phyloP scores from a whole-genome alignment of 192 early-diverging fungal genomes.

The Coemansia reversa region DNA sequence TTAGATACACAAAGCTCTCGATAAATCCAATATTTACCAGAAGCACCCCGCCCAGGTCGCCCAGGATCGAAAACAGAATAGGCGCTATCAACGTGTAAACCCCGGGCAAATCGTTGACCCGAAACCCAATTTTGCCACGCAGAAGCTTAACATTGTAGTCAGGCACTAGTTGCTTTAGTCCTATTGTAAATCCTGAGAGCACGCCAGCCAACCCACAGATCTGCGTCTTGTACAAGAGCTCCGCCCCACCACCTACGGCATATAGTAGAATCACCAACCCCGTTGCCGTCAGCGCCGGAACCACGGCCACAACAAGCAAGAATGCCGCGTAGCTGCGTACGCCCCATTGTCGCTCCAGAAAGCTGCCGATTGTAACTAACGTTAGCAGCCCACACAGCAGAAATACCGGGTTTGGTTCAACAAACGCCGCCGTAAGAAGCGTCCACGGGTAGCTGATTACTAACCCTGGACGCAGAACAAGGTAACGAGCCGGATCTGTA shows the following conservation, averaged over 20 bases:
- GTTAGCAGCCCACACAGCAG: slow-evolving; percentile 20
- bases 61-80: slow-evolving; percentile 31
- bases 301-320: slow-evolving; percentile 53
- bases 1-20: slow-evolving; percentile 77
- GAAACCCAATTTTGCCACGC: slow-evolving; percentile 64
- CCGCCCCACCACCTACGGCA: slow-evolving; percentile 8
- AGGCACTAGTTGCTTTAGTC: slow-evolving; percentile 87
- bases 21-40: slow-evolving; percentile 73
- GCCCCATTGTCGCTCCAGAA: slow-evolving; percentile 86
- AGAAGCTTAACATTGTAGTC: slow-evolving; percentile 77
- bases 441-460: slow-evolving; percentile 48
- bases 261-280: slow-evolving; percentile 10
- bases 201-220: slow-evolving; percentile 73
- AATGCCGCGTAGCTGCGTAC: slow-evolving; percentile 71
- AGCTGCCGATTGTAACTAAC: slow-evolving; percentile 60
- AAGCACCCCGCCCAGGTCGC: slow-evolving; percentile 54
- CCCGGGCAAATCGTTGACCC: slow-evolving; percentile 49
- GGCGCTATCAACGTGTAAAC: slow-evolving; percentile 48
- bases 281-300: slow-evolving; percentile 53
- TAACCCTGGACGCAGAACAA: slow-evolving; percentile 43
- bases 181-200: slow-evolving; percentile 73
- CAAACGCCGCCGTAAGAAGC: slow-evolving; percentile 31
- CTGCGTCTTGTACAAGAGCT: slow-evolving; percentile 29
- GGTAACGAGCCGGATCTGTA: slow-evolving; percentile 32
- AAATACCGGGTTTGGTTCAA: slow-evolving; percentile 37